Evolutionary conservation across 2,329 filamentous ascomycete species (phyloP).

Genomic region (Pochonia chlamydosporia): DNA sequence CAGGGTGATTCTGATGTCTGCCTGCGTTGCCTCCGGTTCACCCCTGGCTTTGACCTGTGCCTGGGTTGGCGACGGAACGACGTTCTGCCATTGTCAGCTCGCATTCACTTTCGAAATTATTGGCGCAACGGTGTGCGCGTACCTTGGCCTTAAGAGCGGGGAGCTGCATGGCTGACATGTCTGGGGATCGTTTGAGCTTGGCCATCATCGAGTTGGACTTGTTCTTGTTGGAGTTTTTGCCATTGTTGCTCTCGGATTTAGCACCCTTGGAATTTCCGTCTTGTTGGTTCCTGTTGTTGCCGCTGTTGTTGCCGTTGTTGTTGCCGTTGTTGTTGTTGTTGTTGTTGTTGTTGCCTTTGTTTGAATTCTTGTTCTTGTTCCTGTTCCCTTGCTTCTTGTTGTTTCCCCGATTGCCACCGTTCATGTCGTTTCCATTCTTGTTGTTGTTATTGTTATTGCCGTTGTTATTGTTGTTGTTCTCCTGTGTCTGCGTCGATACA

Average conservation of each 20-base stretch:
- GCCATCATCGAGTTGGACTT: background rate
- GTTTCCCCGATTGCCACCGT: background rate
- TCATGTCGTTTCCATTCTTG: background rate
- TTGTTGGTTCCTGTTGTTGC: background rate
- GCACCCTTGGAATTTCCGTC: background rate
- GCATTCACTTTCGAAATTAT: no score
- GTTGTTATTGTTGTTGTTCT: background rate
- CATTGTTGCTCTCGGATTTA: background rate
- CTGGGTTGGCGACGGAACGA: no score
- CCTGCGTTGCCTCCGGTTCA: no score
- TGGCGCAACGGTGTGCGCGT: no score
- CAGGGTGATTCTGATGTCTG: no score
- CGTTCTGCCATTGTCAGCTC: no score
- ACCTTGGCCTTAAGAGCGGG: no score
- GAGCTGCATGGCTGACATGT: no score
- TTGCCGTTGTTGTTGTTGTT: background rate
- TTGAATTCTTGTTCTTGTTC: background rate
- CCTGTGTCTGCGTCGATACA: background rate
- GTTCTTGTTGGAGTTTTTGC: background rate
- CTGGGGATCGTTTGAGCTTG: no score
- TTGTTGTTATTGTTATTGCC: background rate
- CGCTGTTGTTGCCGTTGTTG: background rate
- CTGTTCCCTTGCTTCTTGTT: background rate
- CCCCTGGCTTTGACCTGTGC: no score
- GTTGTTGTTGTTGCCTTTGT: background rate